Conservation (phyloP, 148 eudicot species). For the Vaccinium myrtillus region DNA sequence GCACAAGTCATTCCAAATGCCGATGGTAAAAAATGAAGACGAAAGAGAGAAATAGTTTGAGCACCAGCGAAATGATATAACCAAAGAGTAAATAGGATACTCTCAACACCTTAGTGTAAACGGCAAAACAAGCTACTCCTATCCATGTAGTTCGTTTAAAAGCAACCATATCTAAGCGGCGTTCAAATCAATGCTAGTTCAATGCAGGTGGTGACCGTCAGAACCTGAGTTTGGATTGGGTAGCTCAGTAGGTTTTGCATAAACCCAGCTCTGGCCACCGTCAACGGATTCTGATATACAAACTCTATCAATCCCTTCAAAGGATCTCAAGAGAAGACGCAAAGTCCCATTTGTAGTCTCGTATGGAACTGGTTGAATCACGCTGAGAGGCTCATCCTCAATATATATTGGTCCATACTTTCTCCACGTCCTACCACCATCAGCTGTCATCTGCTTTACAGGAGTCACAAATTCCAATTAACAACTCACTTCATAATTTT, state of each 20-base stretch:
- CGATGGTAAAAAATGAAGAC: not conserved
- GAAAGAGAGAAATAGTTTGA: not conserved
- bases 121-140: not conserved
- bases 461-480: conserved; percentile 11
- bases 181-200: not conserved
- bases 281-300: conserved; percentile 88
- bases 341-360: conserved; percentile 71
- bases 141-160: not conserved
- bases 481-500: not conserved
- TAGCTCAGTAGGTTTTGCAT: conserved; percentile 64
- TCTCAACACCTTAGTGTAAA: not conserved
- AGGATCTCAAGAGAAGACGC: conserved; percentile 80
- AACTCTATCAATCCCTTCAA: conserved; percentile 47
- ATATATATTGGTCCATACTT: conserved; percentile 90
- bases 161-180: not conserved
- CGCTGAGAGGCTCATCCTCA: conserved; percentile 51
- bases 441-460: conserved; percentile 63
- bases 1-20: not conserved
- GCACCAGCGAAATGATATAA: not conserved
- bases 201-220: not conserved
- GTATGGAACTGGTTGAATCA: conserved; percentile 97
- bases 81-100: not conserved
- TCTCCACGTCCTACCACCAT: conserved; percentile 82
- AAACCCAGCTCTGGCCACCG: conserved; percentile 80
- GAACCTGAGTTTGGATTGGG: conserved; percentile 98